Conservation (phyloP, 805 yeast species). For the Kodamaea kaohsiungensis region DNA sequence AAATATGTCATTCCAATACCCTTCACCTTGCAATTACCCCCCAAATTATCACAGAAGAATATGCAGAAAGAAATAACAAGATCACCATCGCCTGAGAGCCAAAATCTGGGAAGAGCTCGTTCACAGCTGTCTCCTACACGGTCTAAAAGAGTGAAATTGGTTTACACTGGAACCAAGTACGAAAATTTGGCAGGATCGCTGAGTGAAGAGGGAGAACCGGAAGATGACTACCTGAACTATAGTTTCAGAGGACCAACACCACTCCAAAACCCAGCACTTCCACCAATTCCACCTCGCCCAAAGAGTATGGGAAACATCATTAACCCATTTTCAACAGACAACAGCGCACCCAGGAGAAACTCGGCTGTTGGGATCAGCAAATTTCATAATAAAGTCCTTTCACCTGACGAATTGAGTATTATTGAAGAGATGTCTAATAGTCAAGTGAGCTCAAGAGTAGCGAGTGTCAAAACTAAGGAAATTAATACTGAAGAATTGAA, state of each 20-base stretch:
- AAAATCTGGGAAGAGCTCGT: slow-evolving; percentile 4
- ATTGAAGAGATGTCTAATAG: slow-evolving; percentile 40
- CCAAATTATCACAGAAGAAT: slow-evolving; percentile 36
- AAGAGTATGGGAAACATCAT: slow-evolving; percentile 1
- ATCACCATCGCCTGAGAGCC: slow-evolving; percentile 14
- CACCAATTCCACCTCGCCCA: slow-evolving; percentile 10
- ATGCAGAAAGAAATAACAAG: slow-evolving; percentile 12
- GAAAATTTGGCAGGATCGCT: slow-evolving; percentile 31
- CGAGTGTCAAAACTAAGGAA: slow-evolving; percentile 24
- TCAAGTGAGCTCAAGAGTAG: slow-evolving; percentile 28
- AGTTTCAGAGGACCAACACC: slow-evolving; percentile 5
- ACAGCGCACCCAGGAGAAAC: slow-evolving; percentile 1
- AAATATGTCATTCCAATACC: slow-evolving; percentile 45
- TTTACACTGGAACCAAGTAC: slow-evolving; percentile 39
- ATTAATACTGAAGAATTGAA: background rate
- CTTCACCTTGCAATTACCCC: slow-evolving; percentile 42
- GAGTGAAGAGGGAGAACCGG: slow-evolving; percentile 18
- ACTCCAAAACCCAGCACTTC: background rate
- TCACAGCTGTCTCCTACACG: slow-evolving; percentile 16
- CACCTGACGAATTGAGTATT: slow-evolving; percentile 41
- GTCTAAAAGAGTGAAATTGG: slow-evolving; percentile 19
- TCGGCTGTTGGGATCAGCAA: background rate
- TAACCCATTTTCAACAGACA: background rate
- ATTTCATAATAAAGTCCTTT: slow-evolving; percentile 15
- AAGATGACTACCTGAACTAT: slow-evolving; percentile 4